Base-by-base conservation (phyloP, 2,329 filamentous ascomycete species). In the Colletotrichum tofieldiae region DNA sequence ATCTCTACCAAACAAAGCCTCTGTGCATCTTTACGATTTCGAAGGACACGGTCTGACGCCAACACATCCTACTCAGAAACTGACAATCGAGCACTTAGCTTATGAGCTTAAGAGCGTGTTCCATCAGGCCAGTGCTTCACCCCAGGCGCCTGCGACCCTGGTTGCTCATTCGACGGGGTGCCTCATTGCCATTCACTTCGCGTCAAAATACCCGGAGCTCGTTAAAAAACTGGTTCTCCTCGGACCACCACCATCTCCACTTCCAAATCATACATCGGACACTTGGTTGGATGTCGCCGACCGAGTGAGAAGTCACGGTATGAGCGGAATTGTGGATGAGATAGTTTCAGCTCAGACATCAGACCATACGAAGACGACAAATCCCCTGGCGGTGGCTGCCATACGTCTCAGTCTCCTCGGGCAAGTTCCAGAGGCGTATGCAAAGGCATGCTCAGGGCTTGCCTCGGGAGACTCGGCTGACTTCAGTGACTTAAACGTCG, bases 11-110 rank as follows among this genome's bases (percentile, higher is more conserved):
- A 72, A 77, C 16, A 75, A 77, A 2, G 77, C 82, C 74, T 79
- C 75, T 1, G 71, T 84, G 7, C 84, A 87, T 71, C 76, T 88
- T 0, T 85, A 85, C 69, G 89, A 90, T 73, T 79, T 90, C 3
- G 88, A 90, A 77, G 88, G 88, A 3, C 88, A 89, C 72, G 88
- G 88, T 0, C 79, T 87, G 8, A 87, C 86, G 1, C 87, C 87
- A 0, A 89, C 87, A 0, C 83, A 82, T 11, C 84, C 87, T 0
- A 78, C 82, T 2, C 84, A 80, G 60, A 74, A 74, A 2, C 64
- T 87, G 14, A 83, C 79, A 7, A 83, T 90, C 47, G 75, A 78
- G 0, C 85, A 82, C 0, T 83, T 87, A 54, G 83, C 84, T 0
- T 71, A 72, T 0, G 87, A 89, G 67, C 75, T 89, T 1, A 65